Base-by-base conservation (phyloP, 75 land plant genomes). In the Chamaecyparis obtusa region DNA sequence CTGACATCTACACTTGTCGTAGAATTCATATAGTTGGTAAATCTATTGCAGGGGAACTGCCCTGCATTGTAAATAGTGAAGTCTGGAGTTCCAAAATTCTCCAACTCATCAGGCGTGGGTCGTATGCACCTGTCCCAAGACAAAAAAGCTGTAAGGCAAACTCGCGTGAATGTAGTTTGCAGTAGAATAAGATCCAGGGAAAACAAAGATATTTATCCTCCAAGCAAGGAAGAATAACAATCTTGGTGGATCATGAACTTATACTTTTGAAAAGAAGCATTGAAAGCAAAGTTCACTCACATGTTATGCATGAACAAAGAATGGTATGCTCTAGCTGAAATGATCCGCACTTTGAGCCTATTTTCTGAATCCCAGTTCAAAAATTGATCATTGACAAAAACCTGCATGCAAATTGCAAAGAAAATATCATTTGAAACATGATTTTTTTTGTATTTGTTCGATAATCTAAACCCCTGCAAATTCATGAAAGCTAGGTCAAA, bases 271-370 rank as follows among this genome's bases (percentile, higher is more conserved):
- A 49, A 49, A 90, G n/a, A 86, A 21, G n/a, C n/a, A 64, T 64
- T 16, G 69, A 17, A 83, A 10, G 24, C 27, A 27, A 17, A 78
- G 57, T 27, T 17, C 33, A 64, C 85, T 88, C 83, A 91, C 92
- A 91, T 91, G 92, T 91, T 91, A 89, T 91, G 88, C 92, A 91
- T 91, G 85, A 91, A 91, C 43, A 91, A 89, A 16, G 92, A 91
- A 83, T 91, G 92, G 60, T 91, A 91, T 39, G 92, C 92, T 37
- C 92, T 86, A 48, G 92, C 92, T 49, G 92, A 91, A 75, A 91
- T 91, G 48, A 91, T 91, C 14, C 92, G 83, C 69, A 91, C 92
- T 91, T 91, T 91, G 75, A 91, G 86, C 75, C 87, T 71, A 80
- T 91, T 78, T 75, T 90, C 92, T 8, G 86, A 87, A 83, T 91